Evolutionary conservation across 2,329 filamentous ascomycete genomes (phyloP).

Genomic region (Karstenula rhodostoma): DNA sequence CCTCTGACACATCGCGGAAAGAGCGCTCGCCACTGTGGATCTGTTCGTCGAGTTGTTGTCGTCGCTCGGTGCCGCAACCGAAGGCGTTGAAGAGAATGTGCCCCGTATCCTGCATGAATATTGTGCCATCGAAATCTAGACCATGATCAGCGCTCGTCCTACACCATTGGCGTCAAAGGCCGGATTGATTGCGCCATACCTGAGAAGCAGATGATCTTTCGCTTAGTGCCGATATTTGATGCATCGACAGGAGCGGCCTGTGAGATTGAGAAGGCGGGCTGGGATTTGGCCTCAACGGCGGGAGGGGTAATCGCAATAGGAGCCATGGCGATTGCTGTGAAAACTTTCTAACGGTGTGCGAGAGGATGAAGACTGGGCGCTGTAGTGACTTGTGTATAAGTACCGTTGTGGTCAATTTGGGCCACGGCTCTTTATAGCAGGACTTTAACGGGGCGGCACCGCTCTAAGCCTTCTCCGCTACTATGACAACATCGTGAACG

Average conservation of each 20-base stretch:
- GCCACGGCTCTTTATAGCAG: conserved; percentile 18
- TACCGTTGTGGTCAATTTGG: not conserved
- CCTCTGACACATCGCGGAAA: conserved; percentile 74
- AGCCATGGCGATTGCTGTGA: conserved; percentile 33
- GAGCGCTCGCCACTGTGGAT: conserved; percentile 71
- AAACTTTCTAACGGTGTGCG: conserved; percentile 6
- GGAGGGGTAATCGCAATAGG: conserved; percentile 40
- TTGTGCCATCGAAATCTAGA: conserved; percentile 74
- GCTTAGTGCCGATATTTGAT: conserved; percentile 53
- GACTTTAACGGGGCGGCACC: not conserved
- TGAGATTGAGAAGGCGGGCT: conserved; percentile 25
- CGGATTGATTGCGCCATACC: conserved; percentile 48
- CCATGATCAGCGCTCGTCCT: not conserved
- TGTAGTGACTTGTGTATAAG: conserved; percentile 1
- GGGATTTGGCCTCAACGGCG: conserved; percentile 31
- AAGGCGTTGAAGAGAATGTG: conserved; percentile 73
- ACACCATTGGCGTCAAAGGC: conserved; percentile 1
- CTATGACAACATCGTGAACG: conserved; percentile 24
- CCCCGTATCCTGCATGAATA: conserved; percentile 72
- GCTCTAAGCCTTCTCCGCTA: conserved; percentile 16
- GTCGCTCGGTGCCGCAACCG: conserved; percentile 66
- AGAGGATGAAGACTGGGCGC: not conserved
- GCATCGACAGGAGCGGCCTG: conserved; percentile 26
- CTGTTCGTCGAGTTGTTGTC: conserved; percentile 67
- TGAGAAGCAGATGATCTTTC: conserved; percentile 68